Base-by-base conservation (phyloP, 495 filamentous ascomycete genomes). In the Viridothelium virens region DNA sequence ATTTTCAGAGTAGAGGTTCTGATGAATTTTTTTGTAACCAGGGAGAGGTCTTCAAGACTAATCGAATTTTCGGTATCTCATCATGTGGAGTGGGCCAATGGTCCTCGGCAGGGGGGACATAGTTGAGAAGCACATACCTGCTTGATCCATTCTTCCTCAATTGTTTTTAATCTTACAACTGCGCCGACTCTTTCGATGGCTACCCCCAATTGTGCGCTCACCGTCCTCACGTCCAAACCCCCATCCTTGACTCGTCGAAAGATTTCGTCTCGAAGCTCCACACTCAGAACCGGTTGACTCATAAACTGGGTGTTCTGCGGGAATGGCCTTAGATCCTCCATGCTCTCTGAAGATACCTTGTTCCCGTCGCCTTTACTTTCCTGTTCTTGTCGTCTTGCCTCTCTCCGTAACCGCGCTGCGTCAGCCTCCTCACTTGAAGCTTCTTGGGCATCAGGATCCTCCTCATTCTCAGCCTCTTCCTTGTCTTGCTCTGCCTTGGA, bases 41-140 rank as follows among this genome's bases (percentile, higher is more conserved):
- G 75, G 72, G 80, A 68, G 79, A 70, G 85, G 91, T 97, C 93
- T 96, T 97, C 82, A 93, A 97, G 93, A 97, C 93, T 96, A 96
- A 98, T 97, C 93, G 92, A 88, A 81, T 80, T 83, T 81, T 73
- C 87, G 86, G 83, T 84, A 83, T 84, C 81, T 90, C 89, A 87
- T 88, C 88, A 88, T 87, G 76, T 64, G 70, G 68, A 64, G 76
- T 81, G 70, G 70, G 56, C 25, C 25, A 25, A 1, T 63, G 33
- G 63, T 56, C 56, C 25, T 66, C 64, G 25, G 63, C 63, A 70
- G 48, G 61, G 62, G 64, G 68, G 74, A 61, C 70, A 66, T 72
- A 66, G 67, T 56, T 56, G 62, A 69, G 67, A 74, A 62, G 70
- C 9, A 69, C 83, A 75, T 80, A 96, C 94, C 82, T 90, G 80